Conservation (phyloP, 176 grass and related monocot species). For the Poa annua region DNA sequence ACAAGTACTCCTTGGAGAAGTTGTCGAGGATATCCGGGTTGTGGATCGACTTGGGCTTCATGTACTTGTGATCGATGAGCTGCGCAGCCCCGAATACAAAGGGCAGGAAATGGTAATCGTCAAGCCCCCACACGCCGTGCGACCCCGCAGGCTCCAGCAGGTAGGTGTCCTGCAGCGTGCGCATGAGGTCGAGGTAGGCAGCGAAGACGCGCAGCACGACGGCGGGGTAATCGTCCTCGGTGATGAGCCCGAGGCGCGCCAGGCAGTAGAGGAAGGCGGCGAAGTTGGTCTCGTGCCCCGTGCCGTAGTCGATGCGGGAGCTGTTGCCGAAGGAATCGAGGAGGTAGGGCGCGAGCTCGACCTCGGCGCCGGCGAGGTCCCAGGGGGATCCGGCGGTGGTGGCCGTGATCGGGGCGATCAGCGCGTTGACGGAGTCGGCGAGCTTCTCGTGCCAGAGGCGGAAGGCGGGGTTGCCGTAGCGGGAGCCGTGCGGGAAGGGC, state of each 20-base stretch:
- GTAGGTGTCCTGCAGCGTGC: conserved; percentile 80
- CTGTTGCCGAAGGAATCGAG: conserved; percentile 93
- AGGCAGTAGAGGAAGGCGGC: conserved; percentile 93
- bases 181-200: conserved; percentile 75
- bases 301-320: conserved; percentile 79
- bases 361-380: conserved; percentile 50
- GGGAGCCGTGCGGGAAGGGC: conserved; percentile 63
- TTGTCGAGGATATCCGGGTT: conserved; percentile 94
- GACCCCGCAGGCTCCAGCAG: conserved; percentile 88
- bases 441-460: conserved; percentile 85
- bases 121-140: conserved; percentile 83
- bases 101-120: conserved; percentile 87
- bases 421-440: conserved; percentile 37
- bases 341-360: conserved; percentile 82
- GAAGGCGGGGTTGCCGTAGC: conserved; percentile 93
- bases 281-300: conserved; percentile 89
- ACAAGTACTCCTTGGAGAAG: conserved; percentile 83
- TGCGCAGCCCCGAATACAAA: conserved; percentile 89
- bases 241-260: conserved; percentile 70
- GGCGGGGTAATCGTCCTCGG: conserved; percentile 63
- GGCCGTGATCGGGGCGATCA: conserved; percentile 49
- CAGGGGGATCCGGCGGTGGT: conserved; percentile 45
- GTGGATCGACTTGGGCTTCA: conserved; percentile 96
- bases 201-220: conserved; percentile 66
- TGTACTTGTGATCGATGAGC: conserved; percentile 96